Base-by-base conservation (phyloP, 768 basidiomycete genomes). In the Boletus rufocinnamomeus region DNA sequence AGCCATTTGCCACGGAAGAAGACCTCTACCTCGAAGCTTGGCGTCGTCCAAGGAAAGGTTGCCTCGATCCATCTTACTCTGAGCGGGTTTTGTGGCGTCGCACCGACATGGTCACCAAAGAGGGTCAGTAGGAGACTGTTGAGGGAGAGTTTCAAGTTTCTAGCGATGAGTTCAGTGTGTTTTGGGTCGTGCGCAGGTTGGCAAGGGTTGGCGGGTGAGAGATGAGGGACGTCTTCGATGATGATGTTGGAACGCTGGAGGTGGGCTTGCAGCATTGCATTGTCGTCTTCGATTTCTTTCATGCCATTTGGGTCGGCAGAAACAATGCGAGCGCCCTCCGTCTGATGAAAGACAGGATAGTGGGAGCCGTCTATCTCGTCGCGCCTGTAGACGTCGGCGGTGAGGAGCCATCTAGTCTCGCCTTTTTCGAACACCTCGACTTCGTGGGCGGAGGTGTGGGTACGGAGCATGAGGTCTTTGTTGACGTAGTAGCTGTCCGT, bases 371-470 rank as follows among this genome's bases (percentile, higher is more conserved):
- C 97, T 61, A 99, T 98, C 75, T 98, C 97, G 82, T 99, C 97
- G 66, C 97, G 85, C 50, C 97, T 78, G 75, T 98, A 99, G 52
- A 99, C 97, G 77, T 99, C 97, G 32, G 97, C 95, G 10, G 94
- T 91, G 25, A 98, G 79, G 34, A 99, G 79, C 92, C 95, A 99
- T 53, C 82, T 82, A 23, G 88, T 85, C 62, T 88, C 79, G 6
- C 92, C 92, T 45, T 78, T 76, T 34, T 82, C 74, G 72, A 97
- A 98, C 8, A 87, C 86, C 59, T 97, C 95, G 34, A 98, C 91
- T 76, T 99, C 96, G 71, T 99, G 97, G 5, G 97, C 93, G n/a
- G 91, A 94, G 1, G 97, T 98, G 72, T 99, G 97, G 0, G 97
- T 98, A 43, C 97, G 88, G 38, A 99, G 84, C 93, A 99, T 94